Evolutionary conservation across 1,284 basidiomycete species (phyloP).

Genomic region (Malassezia cuniculi): DNA sequence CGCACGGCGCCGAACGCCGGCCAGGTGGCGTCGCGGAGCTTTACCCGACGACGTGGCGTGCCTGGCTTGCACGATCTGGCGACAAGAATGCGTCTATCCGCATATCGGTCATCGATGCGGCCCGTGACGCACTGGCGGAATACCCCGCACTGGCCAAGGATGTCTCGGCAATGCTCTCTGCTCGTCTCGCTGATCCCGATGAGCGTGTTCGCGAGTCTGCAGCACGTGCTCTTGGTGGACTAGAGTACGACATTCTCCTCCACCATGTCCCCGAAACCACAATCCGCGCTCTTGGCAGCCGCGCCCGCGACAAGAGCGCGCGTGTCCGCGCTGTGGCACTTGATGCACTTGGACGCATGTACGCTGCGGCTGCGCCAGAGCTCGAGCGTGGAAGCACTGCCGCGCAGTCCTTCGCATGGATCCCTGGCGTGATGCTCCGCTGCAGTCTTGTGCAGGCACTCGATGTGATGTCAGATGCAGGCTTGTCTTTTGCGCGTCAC

Average conservation of each 20-base stretch:
- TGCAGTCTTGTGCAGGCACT: constrained; percentile 39
- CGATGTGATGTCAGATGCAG: constrained; percentile 53
- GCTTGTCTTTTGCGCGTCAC: no score
- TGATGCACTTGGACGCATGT: constrained; percentile 64
- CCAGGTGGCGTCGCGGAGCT: constrained; percentile 57
- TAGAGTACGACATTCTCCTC: constrained; percentile 79
- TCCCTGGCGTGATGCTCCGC: constrained; percentile 62
- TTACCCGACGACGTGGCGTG: constrained; percentile 71
- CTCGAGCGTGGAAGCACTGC: constrained; percentile 72
- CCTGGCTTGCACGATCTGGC: constrained; percentile 67
- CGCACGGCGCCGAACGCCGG: constrained; percentile 13
- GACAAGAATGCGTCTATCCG: constrained; percentile 66
- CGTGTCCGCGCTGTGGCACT: constrained; percentile 71
- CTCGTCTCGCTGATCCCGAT: constrained; percentile 58
- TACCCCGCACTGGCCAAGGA: constrained; percentile 44
- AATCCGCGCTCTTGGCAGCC: constrained; percentile 57
- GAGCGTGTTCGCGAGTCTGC: constrained; percentile 77
- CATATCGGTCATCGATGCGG: constrained; percentile 63
- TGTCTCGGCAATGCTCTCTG: constrained; percentile 14
- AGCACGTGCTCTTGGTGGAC: constrained; percentile 64
- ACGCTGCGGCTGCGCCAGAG: constrained; percentile 68
- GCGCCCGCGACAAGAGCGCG: constrained; percentile 74
- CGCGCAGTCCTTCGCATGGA: constrained; percentile 80
- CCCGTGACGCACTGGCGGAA: constrained; percentile 48
- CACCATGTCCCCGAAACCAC: constrained; percentile 63